Percentiles rank a stretch among this genome's conserved stretches.
Evolutionary conservation across 352 stramenopile species (phyloP).

Genomic region (Thalassiosira exigua): DNA sequence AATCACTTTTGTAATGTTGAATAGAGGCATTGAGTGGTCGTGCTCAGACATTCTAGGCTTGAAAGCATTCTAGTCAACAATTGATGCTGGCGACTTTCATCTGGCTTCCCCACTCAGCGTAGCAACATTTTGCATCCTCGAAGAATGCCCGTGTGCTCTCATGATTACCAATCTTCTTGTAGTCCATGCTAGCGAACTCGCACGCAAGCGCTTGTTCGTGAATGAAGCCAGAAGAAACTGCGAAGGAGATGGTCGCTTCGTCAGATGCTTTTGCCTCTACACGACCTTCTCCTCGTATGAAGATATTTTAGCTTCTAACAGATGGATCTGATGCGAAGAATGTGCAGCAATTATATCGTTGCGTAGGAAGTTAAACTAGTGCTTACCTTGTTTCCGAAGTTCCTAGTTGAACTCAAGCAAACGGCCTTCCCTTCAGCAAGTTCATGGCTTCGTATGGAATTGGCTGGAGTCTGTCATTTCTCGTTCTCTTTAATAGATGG

Average conservation of each 20-base stretch:
- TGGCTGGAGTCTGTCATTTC: constrained; percentile 9
- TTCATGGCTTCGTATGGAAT: constrained; percentile 20
- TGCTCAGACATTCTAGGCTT: no score
- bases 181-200: constrained; percentile 46
- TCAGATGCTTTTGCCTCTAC: constrained; percentile 40
- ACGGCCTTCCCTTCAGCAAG: background rate
- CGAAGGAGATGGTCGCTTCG: constrained; percentile 27
- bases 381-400: constrained; percentile 45
- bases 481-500: constrained; percentile 9
- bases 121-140: constrained; percentile 41
- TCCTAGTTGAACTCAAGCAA: constrained; percentile 28
- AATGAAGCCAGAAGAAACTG: constrained; percentile 39
- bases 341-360: background rate
- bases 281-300: constrained; percentile 23
- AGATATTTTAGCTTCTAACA: constrained; percentile 41
- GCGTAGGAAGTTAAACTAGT: background rate
- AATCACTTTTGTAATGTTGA: no score
- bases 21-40: no score
- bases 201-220: constrained; percentile 61
- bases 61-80: constrained; percentile 3
- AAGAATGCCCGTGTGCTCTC: constrained; percentile 18
- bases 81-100: constrained; percentile 22
- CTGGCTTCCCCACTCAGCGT: constrained; percentile 39
- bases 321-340: background rate
- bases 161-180: constrained; percentile 25